Percentiles rank a stretch among this genome's conserved stretches.
phyloP scores from a whole-genome alignment of 2,329 filamentous ascomycete species.

The Arachnomyces sp. region DNA sequence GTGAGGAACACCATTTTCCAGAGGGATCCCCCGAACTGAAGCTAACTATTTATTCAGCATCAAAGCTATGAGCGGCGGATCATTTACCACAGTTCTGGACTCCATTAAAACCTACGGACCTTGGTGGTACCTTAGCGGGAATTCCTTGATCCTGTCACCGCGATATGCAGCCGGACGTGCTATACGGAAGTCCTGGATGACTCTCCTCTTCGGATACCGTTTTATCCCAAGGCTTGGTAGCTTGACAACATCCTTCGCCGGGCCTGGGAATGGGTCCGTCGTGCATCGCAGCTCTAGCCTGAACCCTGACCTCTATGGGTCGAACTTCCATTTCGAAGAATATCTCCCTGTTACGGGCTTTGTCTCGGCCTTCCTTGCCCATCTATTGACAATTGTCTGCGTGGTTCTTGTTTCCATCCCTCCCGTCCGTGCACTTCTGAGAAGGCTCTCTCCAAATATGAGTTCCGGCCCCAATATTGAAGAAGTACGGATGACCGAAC shows the following conservation, averaged over 20 bases:
- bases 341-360: constrained; percentile 41
- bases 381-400: constrained; percentile 34
- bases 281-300: constrained; percentile 48
- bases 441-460: constrained; percentile 13
- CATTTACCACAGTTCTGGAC: constrained; percentile 27
- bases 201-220: constrained; percentile 37
- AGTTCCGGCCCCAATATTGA: too few relatives aligned
- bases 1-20: constrained; percentile 40
- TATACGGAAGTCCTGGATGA: constrained; percentile 15
- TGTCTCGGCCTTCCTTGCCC: constrained; percentile 35
- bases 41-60: constrained; percentile 27
- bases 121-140: too few relatives aligned
- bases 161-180: constrained; percentile 23
- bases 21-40: constrained; percentile 15
- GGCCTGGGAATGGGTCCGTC: constrained; percentile 41
- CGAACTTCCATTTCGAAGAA: constrained; percentile 45
- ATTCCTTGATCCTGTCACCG: too few relatives aligned
- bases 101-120: constrained; percentile 36
- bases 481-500: too few relatives aligned
- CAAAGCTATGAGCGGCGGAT: too few relatives aligned
- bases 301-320: constrained; percentile 43
- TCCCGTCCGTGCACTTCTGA: constrained; percentile 39
- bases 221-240: constrained; percentile 41
- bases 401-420: constrained; percentile 38
- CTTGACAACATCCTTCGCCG: constrained; percentile 42